Percentiles rank a stretch among this genome's conserved stretches.
These are phyloP conservation scores for Talaromyces marneffei DNA, from an alignment of 2,329 filamentous ascomycete species.

Conservation along the genomic window DNA sequence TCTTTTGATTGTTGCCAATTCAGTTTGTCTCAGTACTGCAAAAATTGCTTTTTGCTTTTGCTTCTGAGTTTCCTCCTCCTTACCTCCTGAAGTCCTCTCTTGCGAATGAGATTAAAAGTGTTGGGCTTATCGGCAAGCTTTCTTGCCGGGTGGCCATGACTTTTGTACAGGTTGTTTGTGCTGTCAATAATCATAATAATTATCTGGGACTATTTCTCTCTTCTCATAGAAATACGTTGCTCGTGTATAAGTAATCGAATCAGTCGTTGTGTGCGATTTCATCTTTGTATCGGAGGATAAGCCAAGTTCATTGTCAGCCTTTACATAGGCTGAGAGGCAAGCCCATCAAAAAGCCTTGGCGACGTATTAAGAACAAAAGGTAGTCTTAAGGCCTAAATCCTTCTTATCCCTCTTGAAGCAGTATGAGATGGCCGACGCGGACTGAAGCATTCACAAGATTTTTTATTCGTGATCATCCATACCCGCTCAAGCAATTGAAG, in stretches of 20 bases:
- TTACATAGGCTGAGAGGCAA: too few relatives aligned
- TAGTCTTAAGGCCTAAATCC: not conserved
- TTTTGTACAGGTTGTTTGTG: not conserved
- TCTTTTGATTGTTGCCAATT: not conserved
- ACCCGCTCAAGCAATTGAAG: not conserved
- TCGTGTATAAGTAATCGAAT: not conserved
- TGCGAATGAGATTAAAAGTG: not conserved
- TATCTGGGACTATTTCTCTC: not conserved
- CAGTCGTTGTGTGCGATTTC: too few relatives aligned
- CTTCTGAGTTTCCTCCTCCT: not conserved
- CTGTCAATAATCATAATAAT: conserved; percentile 2
- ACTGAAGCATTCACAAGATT: not conserved
- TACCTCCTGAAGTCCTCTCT: not conserved
- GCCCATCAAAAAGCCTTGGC: too few relatives aligned
- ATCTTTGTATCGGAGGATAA: too few relatives aligned
- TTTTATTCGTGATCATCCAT: not conserved
- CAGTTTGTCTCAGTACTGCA: not conserved
- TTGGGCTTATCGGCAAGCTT: not conserved
- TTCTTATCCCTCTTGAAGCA: not conserved
- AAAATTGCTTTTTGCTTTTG: not conserved
- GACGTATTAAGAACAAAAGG: too few relatives aligned
- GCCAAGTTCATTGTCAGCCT: too few relatives aligned
- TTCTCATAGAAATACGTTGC: not conserved
- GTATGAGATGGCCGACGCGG: not conserved
- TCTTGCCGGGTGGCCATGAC: not conserved